Percentiles rank a stretch among this genome's conserved stretches.
These are phyloP conservation scores for Dentipellis fragilis DNA, from an alignment of 768 basidiomycete species.

Conservation along the genomic window DNA sequence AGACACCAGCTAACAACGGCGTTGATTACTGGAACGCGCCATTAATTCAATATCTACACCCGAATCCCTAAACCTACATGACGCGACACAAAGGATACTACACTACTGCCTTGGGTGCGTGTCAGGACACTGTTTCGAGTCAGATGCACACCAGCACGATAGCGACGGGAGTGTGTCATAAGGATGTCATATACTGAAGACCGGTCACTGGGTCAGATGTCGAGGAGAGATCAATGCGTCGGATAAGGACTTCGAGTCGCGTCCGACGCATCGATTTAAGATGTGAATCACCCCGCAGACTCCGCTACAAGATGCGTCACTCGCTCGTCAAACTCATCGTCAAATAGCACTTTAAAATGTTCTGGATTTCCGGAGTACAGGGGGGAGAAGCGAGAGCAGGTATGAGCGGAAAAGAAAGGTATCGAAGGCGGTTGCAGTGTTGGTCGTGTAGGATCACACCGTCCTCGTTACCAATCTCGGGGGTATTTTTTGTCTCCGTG, in stretches of 20 bases:
- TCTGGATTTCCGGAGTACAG: constrained; percentile 57
- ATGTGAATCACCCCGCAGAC: constrained; percentile 73
- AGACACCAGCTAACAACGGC: no score
- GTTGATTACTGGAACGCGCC: no score
- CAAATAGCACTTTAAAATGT: constrained; percentile 61
- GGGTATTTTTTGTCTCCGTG: constrained; percentile 14
- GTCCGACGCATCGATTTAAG: constrained; percentile 66
- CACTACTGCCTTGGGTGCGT: no score
- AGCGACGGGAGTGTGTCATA: constrained; percentile 43
- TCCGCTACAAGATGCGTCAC: constrained; percentile 70
- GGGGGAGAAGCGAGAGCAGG: constrained; percentile 63
- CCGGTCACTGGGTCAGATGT: no score
- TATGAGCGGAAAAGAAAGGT: constrained; percentile 61
- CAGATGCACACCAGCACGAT: no score
- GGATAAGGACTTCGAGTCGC: constrained; percentile 54
- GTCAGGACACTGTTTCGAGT: no score
- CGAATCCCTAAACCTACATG: no score
- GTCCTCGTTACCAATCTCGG: constrained; percentile 8
- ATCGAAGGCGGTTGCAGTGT: constrained; percentile 52
- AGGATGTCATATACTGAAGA: constrained; percentile 47
- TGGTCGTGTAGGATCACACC: constrained; percentile 18
- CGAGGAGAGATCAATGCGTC: background rate
- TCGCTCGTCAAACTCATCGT: constrained; percentile 65
- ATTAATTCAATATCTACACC: no score
- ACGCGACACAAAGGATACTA: no score